Conservation (phyloP, 1,284 basidiomycete genomes). For the Naganishia cerealis region DNA sequence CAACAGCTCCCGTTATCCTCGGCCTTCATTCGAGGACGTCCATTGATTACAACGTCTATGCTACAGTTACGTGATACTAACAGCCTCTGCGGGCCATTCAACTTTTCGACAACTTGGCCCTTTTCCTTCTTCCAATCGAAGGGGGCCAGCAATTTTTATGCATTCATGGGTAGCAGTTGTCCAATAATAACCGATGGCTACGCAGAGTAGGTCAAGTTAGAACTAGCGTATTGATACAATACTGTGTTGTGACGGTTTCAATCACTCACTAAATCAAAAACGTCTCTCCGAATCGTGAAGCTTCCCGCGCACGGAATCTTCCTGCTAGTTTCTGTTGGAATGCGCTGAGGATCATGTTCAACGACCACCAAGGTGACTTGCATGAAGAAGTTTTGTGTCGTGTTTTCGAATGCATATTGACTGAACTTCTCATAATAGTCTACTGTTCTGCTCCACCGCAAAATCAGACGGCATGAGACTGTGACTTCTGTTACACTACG, state of each 20-base stretch:
- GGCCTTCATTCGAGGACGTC: too few species aligned
- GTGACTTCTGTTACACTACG: background rate
- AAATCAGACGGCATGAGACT: background rate
- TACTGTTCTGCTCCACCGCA: slow-evolving; percentile 59
- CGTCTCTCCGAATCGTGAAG: slow-evolving; percentile 85
- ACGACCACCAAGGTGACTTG: slow-evolving; percentile 71
- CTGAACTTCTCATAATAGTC: slow-evolving; percentile 96
- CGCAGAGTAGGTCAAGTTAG: background rate
- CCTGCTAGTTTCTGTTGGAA: slow-evolving; percentile 68
- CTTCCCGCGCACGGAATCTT: slow-evolving; percentile 85
- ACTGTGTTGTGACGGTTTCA: background rate
- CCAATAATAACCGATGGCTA: slow-evolving; percentile 21
- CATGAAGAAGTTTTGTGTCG: slow-evolving; percentile 88
- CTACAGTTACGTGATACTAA: too few species aligned
- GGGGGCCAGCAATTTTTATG: background rate
- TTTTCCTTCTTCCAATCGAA: background rate
- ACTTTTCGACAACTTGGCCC: background rate
- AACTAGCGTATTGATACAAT: background rate
- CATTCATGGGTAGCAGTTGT: slow-evolving; percentile 9
- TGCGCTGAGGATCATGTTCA: slow-evolving; percentile 29
- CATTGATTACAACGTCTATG: too few species aligned
- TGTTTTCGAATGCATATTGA: slow-evolving; percentile 90
- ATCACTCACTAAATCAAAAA: slow-evolving; percentile 48
- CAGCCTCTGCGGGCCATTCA: too few species aligned
- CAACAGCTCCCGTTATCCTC: too few species aligned